Evolutionary conservation across 345 rosid species (phyloP).

Genomic region (Eutrema yunnanense): DNA sequence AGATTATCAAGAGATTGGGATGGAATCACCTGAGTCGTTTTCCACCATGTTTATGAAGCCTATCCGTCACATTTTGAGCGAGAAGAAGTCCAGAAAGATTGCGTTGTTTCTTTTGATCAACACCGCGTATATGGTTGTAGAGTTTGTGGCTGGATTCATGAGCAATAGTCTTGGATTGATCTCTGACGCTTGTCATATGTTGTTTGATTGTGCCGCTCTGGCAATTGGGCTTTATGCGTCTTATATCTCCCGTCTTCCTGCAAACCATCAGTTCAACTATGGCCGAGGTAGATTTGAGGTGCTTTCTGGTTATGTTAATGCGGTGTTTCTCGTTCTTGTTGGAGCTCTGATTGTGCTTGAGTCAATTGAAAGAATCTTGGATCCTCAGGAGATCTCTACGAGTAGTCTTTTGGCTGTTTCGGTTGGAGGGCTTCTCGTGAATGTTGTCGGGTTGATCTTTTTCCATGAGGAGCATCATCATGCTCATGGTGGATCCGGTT

Average conservation of each 20-base stretch:
- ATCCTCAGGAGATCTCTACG: conserved; percentile 93
- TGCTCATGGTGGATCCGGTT: conserved; percentile 86
- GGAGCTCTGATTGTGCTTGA: conserved; percentile 89
- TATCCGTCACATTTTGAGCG: conserved; percentile 79
- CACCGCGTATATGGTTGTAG: conserved; percentile 84
- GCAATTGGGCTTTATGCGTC: conserved; percentile 93
- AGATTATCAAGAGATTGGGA: conserved; percentile 47
- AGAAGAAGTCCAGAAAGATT: conserved; percentile 92
- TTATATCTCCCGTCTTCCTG: conserved; percentile 84
- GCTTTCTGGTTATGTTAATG: conserved; percentile 88
- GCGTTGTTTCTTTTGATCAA: conserved; percentile 89
- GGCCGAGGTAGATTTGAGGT: conserved; percentile 97
- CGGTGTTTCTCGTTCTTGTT: conserved; percentile 82
- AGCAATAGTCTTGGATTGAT: conserved; percentile 95
- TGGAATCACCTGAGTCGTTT: conserved; percentile 59
- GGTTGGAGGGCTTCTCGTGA: conserved; percentile 84
- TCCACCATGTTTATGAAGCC: conserved; percentile 56
- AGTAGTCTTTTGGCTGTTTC: conserved; percentile 79
- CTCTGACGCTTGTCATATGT: conserved; percentile 96
- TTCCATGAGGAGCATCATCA: conserved; percentile 99
- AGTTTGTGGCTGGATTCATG: conserved; percentile 91
- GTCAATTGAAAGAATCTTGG: conserved; percentile 92
- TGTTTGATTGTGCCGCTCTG: conserved; percentile 98
- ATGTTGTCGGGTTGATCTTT: conserved; percentile 85
- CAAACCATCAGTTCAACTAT: conserved; percentile 83